These are phyloP conservation scores for Westerdykella ornata DNA, from an alignment of 2,329 filamentous ascomycete genomes.

Conservation along the genomic window DNA sequence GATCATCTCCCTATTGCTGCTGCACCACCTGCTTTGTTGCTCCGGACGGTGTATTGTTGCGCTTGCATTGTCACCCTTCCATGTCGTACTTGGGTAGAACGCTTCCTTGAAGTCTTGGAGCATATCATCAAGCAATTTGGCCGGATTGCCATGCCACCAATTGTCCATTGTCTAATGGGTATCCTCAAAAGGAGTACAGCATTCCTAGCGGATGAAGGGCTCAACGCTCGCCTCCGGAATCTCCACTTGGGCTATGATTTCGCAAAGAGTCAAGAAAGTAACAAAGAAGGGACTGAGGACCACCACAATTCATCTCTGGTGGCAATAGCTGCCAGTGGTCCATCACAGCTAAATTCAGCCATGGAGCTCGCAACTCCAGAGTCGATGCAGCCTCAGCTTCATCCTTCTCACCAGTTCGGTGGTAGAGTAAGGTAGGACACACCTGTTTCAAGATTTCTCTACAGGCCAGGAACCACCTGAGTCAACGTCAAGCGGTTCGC, in stretches of 20 bases:
- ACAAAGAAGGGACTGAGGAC: no score
- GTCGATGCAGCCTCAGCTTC: slow-evolving; percentile 13
- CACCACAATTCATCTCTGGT: no score
- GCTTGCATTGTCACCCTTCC: slow-evolving; percentile 17
- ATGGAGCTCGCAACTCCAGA: slow-evolving; percentile 16
- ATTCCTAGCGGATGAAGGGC: slow-evolving; percentile 11
- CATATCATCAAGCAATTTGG: slow-evolving; percentile 20
- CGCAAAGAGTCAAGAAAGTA: no score
- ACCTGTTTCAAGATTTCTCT: no score
- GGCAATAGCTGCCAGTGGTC: background rate
- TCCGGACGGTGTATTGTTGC: slow-evolving; percentile 25
- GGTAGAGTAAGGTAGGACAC: no score
- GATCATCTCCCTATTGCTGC: slow-evolving; percentile 10
- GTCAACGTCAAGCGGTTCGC: no score
- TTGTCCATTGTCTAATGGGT: slow-evolving; percentile 21
- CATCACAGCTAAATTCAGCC: background rate
- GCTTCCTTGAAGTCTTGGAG: slow-evolving; percentile 21
- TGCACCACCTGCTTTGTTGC: slow-evolving; percentile 23
- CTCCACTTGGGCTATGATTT: slow-evolving; percentile 3
- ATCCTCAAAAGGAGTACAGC: slow-evolving; percentile 13
- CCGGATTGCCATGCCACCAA: slow-evolving; percentile 21
- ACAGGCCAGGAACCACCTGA: no score
- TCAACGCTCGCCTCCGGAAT: slow-evolving; percentile 15
- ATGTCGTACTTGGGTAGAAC: slow-evolving; percentile 14
- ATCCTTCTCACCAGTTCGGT: background rate